A percentile compares a stretch with the other conserved stretches of the same genome.
These are phyloP conservation scores for Psidium guajava DNA, from an alignment of 345 rosid species.

Conservation along the genomic window DNA sequence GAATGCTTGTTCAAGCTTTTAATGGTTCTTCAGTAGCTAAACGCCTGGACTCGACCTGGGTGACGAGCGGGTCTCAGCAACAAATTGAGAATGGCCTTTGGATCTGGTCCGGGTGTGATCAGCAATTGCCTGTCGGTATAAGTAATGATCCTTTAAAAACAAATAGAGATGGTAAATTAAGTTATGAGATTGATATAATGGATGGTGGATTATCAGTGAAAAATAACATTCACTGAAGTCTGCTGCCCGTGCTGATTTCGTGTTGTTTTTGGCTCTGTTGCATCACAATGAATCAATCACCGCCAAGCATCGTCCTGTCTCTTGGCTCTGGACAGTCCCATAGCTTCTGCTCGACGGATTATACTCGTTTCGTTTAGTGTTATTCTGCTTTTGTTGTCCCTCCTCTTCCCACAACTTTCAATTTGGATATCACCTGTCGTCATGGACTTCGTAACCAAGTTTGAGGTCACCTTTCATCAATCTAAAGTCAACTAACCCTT, in stretches of 20 bases:
- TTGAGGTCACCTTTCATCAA: not conserved
- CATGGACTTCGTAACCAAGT: not conserved
- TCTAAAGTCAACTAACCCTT: not conserved
- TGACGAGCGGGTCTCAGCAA: too few species aligned
- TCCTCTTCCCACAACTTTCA: not conserved
- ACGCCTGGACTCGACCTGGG: too few species aligned
- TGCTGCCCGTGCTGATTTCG: too few species aligned
- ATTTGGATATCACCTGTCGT: not conserved
- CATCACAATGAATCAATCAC: not conserved
- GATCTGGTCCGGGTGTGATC: too few species aligned
- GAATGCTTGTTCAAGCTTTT: not conserved
- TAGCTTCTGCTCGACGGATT: not conserved
- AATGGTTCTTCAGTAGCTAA: not conserved
- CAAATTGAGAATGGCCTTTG: too few species aligned
- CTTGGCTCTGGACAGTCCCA: not conserved
- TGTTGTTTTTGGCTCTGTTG: too few species aligned
- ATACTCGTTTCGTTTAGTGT: not conserved
- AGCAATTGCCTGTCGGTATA: too few species aligned
- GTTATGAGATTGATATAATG: not conserved
- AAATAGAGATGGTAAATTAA: too few species aligned
- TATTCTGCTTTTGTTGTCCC: not conserved
- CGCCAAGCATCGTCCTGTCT: not conserved
- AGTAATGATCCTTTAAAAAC: too few species aligned
- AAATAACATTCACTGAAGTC: not conserved
- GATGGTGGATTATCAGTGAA: not conserved